A percentile compares a stretch with the other conserved stretches of the same genome.
These are phyloP conservation scores for Curvularia sp. DNA, from an alignment of 2,329 filamentous ascomycete species.

Conservation along the genomic window DNA sequence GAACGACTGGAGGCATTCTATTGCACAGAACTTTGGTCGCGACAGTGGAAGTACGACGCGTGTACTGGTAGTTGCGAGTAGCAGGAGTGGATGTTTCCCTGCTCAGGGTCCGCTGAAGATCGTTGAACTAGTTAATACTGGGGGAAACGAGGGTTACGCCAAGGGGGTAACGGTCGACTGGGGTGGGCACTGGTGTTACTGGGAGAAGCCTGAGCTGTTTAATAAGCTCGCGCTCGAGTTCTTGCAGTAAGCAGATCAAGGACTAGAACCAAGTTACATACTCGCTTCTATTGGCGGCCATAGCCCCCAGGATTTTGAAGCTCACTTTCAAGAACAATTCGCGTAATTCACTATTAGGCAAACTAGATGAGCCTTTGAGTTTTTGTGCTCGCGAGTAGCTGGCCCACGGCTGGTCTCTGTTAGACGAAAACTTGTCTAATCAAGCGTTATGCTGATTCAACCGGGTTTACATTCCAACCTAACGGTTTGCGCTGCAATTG, in stretches of 20 bases:
- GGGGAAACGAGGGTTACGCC: conserved; percentile 19
- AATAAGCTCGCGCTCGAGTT: conserved; percentile 30
- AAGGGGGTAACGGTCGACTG: conserved; percentile 30
- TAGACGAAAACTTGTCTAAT: too few species aligned
- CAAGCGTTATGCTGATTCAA: too few species aligned
- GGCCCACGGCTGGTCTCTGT: too few species aligned
- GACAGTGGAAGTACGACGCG: conserved; percentile 24
- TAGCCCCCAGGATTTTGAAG: neutral
- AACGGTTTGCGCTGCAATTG: neutral
- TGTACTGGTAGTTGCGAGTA: conserved; percentile 37
- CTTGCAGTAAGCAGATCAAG: neutral
- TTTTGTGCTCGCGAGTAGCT: too few species aligned
- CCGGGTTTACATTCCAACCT: neutral
- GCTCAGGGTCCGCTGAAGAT: conserved; percentile 35
- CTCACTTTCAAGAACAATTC: too few species aligned
- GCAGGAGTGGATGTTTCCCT: conserved; percentile 41
- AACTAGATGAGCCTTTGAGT: too few species aligned
- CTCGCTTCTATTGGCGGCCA: neutral
- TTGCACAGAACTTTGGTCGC: conserved; percentile 30
- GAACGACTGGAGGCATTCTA: conserved; percentile 35
- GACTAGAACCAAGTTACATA: neutral
- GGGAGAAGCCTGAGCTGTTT: conserved; percentile 39
- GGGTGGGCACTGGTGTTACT: conserved; percentile 47
- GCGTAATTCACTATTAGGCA: too few species aligned
- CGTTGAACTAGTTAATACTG: conserved; percentile 32